Conservation (phyloP, 192 early-diverging fungal genomes). For the Entomortierella beljakovae region DNA sequence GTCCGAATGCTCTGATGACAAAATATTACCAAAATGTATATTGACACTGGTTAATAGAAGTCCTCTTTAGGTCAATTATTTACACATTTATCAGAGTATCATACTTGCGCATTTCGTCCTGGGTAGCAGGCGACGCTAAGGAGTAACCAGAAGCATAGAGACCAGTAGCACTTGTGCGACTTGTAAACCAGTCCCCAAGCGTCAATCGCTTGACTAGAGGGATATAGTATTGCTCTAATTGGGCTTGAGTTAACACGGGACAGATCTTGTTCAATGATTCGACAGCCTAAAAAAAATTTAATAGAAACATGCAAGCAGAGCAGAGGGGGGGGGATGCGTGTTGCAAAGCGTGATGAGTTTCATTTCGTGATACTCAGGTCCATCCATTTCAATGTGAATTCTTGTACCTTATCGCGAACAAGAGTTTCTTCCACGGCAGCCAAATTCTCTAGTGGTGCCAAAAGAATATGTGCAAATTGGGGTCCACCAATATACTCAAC, state of each 20-base stretch:
- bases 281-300: conserved; percentile 78
- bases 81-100: background rate
- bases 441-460: conserved; percentile 93
- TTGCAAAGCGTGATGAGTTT: conserved; percentile 14
- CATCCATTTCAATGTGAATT: background rate
- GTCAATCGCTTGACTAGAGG: conserved; percentile 93
- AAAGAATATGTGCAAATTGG: conserved; percentile 83
- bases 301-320: conserved; percentile 7
- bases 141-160: conserved; percentile 90
- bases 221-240: conserved; percentile 90
- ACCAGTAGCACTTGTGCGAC: conserved; percentile 93
- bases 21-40: background rate
- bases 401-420: conserved; percentile 92
- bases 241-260: conserved; percentile 74
- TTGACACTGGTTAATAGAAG: background rate
- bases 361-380: background rate
- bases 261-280: conserved; percentile 91
- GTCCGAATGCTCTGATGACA: conserved; percentile 72
- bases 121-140: conserved; percentile 73
- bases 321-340: background rate
- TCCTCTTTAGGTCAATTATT: background rate
- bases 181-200: conserved; percentile 98
- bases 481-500: conserved; percentile 93
- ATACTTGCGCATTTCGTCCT: conserved; percentile 88
- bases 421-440: conserved; percentile 98